Conservation (phyloP, 2,329 filamentous ascomycete genomes). For the Sporothrix mexicana region DNA sequence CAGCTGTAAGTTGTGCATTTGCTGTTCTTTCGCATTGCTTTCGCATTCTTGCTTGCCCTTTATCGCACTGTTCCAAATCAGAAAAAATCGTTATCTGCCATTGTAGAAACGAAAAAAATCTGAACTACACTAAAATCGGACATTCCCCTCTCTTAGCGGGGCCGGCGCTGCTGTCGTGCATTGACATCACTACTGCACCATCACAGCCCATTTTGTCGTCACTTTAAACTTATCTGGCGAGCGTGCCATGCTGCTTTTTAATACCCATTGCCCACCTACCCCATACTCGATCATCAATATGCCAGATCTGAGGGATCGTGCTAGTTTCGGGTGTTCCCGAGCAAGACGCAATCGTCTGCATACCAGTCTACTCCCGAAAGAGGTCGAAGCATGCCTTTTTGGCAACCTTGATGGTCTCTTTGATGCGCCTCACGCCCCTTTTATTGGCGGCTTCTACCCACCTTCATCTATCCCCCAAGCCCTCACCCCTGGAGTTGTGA, state of each 20-base stretch:
- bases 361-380: neutral
- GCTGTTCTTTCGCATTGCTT: slow-evolving; percentile 13
- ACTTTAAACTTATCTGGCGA: slow-evolving; percentile 22
- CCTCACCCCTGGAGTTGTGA: neutral
- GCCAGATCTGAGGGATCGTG: neutral
- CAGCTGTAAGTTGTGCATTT: slow-evolving; percentile 39
- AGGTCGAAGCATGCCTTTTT: neutral
- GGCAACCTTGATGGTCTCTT: slow-evolving; percentile 38
- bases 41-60: neutral
- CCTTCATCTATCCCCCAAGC: neutral
- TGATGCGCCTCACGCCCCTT: slow-evolving; percentile 2
- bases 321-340: slow-evolving; percentile 36
- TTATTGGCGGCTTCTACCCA: slow-evolving; percentile 30
- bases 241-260: neutral
- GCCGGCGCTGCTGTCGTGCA: slow-evolving; percentile 25
- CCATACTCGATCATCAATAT: slow-evolving; percentile 6
- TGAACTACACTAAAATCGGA: slow-evolving; percentile 35
- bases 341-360: slow-evolving; percentile 19
- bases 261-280: slow-evolving; percentile 9
- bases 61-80: slow-evolving; percentile 14
- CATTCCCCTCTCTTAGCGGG: slow-evolving; percentile 30
- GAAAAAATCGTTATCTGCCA: slow-evolving; percentile 21
- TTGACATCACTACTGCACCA: slow-evolving; percentile 25
- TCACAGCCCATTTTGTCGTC: slow-evolving; percentile 35
- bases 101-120: slow-evolving; percentile 29